Base-by-base conservation (phyloP, 331 rosid species). In the Pyracantha coccinea region DNA sequence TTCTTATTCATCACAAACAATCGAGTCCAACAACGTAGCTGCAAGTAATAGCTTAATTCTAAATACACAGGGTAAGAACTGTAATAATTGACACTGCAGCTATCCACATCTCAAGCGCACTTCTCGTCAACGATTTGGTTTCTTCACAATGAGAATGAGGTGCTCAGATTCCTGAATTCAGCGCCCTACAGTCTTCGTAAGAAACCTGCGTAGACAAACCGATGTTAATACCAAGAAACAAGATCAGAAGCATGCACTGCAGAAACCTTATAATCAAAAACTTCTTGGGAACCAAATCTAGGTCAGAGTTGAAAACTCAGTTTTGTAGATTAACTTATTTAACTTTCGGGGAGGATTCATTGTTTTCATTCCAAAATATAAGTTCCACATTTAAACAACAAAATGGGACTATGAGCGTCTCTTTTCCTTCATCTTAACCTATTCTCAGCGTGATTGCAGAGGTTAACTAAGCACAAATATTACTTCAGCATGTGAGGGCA, bases 401-500 rank as follows among this genome's bases (percentile, higher is more conserved):
- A 63, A 25, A 58, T 58, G 64, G 15, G 29, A 58, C 31, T 12
- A 23, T 5, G 19, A 23, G 23, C 27, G 13, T 58, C 64, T 5
- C 7, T 58, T 61, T 61, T 15, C 12, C 24, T 16, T 63, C 44
- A 63, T 20, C 11, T 31, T 21, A 64, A 64, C 13, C 28, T 9
- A 4, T 57, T 9, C 47, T 41, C 47, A 41, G 11, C 0, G 38
- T 6, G 35, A 61, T 25, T 60, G 32, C 66, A 61, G 24, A 31
- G 25, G 7, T 45, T 29, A 64, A 66, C 32, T 8, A 32, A 21
- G 57, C 65, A 72, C 65, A 31, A 21, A 29, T 4, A 20, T 64
- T 16, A 19, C 68, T 16, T 24, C 68, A 65, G 19, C 66, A 71
- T 71, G 83, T 78, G 24, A 31, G 83, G 83, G 83, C 50, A 78